Evolutionary conservation across 345 rosid genomes (phyloP), one percentile per base, ranked within the genome.

Genomic region (Litchi chinensis): DNA sequence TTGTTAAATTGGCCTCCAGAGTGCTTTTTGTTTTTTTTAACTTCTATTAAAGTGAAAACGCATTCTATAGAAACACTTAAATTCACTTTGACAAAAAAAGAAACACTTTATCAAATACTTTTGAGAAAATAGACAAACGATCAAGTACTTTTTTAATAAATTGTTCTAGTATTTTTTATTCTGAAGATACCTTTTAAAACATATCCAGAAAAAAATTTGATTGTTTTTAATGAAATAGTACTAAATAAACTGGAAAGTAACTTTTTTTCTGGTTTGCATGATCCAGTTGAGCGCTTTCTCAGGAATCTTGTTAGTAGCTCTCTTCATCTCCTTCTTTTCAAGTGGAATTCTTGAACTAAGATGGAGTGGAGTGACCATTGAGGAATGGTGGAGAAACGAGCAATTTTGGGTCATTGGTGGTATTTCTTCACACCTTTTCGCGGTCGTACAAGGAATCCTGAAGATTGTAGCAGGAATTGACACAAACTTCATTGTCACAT

Each of bases 371-470:
- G 98, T 94, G 73, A 92, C 95, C 91, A 91, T 96, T 8, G 99
- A 94, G 76, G 97, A 96, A 86, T 95, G 98, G 97, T 95, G 98
- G 97, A 91, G 99, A 83, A 95, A 95, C 41, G 97, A 93, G 86
- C 99, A 96, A 80, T 96, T 94, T 82, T 94, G 98, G 97, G 98
- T 96, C 75, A 94, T 94, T 62, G 99, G 98, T 40, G 98, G 97
- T 62, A 87, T 96, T 76, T 96, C 98, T 13, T 97, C 97, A 68
- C 98, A 93, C 81, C 93, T 96, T 41, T 91, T 96, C 21, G 98
- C 99, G 0, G 97, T 93, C 48, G 86, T 94, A 54, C 98, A 91
- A 85, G 98, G 98, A 76, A 88, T 90, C n/a, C 84, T 89, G 75
- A 96, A 96, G 83, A 85, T 96, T 76, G 85, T 94, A 71, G 98